A percentile compares a stretch with the other conserved stretches of the same genome.
Evolutionary conservation across 2,329 filamentous ascomycete genomes (phyloP).

Genomic region (Botrytis aclada): DNA sequence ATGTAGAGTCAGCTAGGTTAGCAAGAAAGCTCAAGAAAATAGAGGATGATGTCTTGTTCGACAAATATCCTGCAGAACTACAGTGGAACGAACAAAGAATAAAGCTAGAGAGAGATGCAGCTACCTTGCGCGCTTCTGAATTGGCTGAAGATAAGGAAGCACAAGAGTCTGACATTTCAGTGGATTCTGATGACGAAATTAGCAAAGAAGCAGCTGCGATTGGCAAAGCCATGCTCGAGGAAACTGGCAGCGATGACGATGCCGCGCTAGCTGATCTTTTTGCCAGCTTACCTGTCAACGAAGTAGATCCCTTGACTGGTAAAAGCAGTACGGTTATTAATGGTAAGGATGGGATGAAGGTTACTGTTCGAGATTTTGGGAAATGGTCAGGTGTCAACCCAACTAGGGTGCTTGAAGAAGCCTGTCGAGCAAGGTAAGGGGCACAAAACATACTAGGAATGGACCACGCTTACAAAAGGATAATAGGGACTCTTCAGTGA

Average conservation of each 20-base stretch:
- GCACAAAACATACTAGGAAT: neutral
- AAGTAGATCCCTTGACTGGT: constrained; percentile 57
- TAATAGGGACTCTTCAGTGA: constrained; percentile 65
- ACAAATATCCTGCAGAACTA: constrained; percentile 61
- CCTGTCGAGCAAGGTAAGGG: constrained; percentile 72
- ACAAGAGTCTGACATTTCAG: constrained; percentile 32
- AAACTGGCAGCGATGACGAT: constrained; percentile 52
- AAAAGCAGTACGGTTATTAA: constrained; percentile 56
- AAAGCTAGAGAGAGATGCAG: constrained; percentile 59
- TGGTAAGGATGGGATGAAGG: constrained; percentile 49
- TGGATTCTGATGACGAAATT: constrained; percentile 47
- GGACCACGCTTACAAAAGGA: constrained; percentile 13
- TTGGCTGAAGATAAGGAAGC: constrained; percentile 27
- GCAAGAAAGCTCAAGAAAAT: constrained; percentile 73
- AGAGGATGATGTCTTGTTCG: constrained; percentile 74
- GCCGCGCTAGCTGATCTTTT: constrained; percentile 56
- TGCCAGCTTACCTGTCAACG: constrained; percentile 57
- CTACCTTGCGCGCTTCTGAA: constrained; percentile 44
- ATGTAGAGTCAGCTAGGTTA: constrained; percentile 57
- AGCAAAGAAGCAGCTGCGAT: constrained; percentile 56
- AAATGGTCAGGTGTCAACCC: constrained; percentile 76
- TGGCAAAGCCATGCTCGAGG: constrained; percentile 56
- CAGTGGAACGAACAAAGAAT: constrained; percentile 61
- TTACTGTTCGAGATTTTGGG: constrained; percentile 77
- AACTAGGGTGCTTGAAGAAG: constrained; percentile 74